These are phyloP conservation scores for Anthoceros angustus DNA, from an alignment of 225 moss, liverwort and hornwort genomes.

Conservation along the genomic window DNA sequence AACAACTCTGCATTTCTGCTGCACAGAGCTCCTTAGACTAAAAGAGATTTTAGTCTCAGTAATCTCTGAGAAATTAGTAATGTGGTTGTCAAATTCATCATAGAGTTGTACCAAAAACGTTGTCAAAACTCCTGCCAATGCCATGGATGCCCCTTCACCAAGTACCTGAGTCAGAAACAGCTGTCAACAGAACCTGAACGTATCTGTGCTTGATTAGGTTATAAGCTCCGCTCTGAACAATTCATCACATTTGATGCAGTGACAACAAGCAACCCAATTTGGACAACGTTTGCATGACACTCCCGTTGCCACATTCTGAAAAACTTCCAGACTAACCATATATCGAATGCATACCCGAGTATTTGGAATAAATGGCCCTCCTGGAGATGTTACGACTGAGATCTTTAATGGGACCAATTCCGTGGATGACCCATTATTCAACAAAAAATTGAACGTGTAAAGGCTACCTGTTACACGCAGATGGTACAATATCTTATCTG, in stretches of 20 bases:
- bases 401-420: constrained; percentile 23
- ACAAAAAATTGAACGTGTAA: constrained; percentile 27
- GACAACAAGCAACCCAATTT: background rate
- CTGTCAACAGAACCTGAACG: no score
- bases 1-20: constrained; percentile 16
- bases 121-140: constrained; percentile 13
- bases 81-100: constrained; percentile 34
- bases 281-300: no score
- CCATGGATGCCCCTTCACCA: constrained; percentile 24
- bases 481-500: no score
- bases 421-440: constrained; percentile 29
- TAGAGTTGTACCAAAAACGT: constrained; percentile 24
- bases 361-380: constrained; percentile 21
- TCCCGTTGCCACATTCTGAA: background rate
- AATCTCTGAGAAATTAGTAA: constrained; percentile 23
- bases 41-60: constrained; percentile 22
- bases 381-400: constrained; percentile 28
- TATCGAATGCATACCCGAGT: constrained; percentile 16
- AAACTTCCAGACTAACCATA: background rate
- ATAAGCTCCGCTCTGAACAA: background rate
- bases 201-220: no score
- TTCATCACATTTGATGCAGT: background rate
- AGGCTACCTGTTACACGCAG: background rate
- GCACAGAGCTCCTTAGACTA: constrained; percentile 6
- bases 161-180: constrained; percentile 11